Evolutionary conservation across 2,329 filamentous ascomycete genomes (phyloP), one percentile per base, ranked within the genome.

Genomic region (Ambrosiella xylebori): DNA sequence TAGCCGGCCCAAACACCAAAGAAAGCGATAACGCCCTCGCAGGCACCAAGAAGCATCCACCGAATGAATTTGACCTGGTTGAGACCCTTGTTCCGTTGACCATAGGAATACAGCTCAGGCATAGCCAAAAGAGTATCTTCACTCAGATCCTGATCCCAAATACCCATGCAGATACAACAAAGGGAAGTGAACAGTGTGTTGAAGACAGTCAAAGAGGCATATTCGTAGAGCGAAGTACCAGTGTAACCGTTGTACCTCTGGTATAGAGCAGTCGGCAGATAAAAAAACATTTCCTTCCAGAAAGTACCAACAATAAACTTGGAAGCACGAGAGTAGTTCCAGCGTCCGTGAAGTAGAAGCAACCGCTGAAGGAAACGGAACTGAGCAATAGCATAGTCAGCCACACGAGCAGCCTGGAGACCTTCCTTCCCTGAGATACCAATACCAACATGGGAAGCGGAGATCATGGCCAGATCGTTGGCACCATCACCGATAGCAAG

Each of bases 401-500:
- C 88, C 1, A 91, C 90, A 61, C 90, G 80, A 0, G 90, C 88
- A 6, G 90, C 90, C 68, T 95, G 90, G 1, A 95, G 73, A 0
- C 90, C 90, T 70, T 96, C 90, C 66, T 91, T 93, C 1, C 90
- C 90, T 0, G 88, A 91, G 56, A 96, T 91, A 12, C 90, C 90
- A 51, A 96, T 84, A 12, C 90, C 90, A 9, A 96, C 88, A 66
- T 95, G 89, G 0, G 76, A 75, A 6, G 76, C 87, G 64, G 91
- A 88, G 54, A 96, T 95, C 90, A 96, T 96, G 57, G 90, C 89
- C 64, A 96, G 84, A 65, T 96, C 90, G 65, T 96, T 96, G 51
- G 90, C 89, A 44, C 90, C 90, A 66, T 96, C 90, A 2, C 90
- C 90, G 61, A 96, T 95, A 1, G 91, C 89, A 12, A 97, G 76